Conservation (phyloP, 495 filamentous ascomycete genomes). For the Bathelium albidoporum region DNA sequence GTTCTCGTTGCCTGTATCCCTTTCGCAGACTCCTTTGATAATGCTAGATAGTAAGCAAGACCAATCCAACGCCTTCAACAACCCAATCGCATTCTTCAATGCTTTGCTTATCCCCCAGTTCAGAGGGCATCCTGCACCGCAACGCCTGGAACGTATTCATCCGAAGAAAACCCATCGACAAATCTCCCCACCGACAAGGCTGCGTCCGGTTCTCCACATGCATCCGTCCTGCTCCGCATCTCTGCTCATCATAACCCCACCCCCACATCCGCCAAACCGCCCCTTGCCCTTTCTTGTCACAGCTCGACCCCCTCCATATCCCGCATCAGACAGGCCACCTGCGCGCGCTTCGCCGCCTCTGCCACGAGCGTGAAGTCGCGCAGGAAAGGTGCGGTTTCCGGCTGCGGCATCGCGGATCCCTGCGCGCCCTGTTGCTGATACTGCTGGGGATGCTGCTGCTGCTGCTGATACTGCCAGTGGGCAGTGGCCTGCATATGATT, state of each 20-base stretch:
- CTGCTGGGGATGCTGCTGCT: constrained; percentile 7
- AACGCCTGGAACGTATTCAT: too few relatives aligned
- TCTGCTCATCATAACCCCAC: too few relatives aligned
- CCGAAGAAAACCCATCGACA: too few relatives aligned
- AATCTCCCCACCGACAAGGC: too few relatives aligned
- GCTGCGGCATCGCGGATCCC: constrained; percentile 19
- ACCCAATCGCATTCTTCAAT: not conserved
- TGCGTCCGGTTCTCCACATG: too few relatives aligned
- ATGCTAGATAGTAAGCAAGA: not conserved
- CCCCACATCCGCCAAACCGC: not conserved
- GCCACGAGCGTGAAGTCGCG: constrained; percentile 78
- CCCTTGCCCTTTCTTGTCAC: constrained; percentile 23
- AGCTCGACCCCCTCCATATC: constrained; percentile 64
- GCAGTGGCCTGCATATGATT: too few relatives aligned
- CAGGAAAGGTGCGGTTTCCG: constrained; percentile 51
- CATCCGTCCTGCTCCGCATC: too few relatives aligned
- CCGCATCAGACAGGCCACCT: constrained; percentile 75
- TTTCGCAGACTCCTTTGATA: not conserved
- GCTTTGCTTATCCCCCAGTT: not conserved
- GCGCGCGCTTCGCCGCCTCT: constrained; percentile 89
- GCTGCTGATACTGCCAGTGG: not conserved
- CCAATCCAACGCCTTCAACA: not conserved
- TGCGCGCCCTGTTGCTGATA: constrained; percentile 15
- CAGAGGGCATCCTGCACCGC: too few relatives aligned
- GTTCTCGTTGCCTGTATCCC: not conserved